A percentile compares a stretch with the other conserved stretches of the same genome.
These are phyloP conservation scores for Centella asiatica DNA, from an alignment of 129 eudicot species.

Conservation along the genomic window DNA sequence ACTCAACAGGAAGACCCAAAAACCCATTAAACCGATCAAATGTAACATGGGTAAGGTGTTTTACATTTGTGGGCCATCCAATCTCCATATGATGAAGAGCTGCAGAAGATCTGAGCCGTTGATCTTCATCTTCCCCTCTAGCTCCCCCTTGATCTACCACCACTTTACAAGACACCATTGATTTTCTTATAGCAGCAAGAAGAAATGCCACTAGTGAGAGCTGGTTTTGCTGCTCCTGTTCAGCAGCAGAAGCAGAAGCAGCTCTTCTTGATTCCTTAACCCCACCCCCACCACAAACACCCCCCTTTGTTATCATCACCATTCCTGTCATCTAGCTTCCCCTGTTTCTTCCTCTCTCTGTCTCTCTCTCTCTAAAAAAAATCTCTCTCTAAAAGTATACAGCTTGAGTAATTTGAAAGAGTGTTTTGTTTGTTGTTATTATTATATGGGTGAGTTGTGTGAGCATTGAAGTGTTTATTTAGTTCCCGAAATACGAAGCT, in stretches of 20 bases:
- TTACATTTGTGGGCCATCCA: slow-evolving; percentile 91
- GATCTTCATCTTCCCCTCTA: slow-evolving; percentile 18
- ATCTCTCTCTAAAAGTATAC: slow-evolving; percentile 9
- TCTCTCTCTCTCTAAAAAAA: slow-evolving; percentile 17
- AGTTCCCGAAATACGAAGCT: slow-evolving; percentile 20
- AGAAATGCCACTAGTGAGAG: slow-evolving; percentile 55
- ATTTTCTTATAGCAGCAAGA: slow-evolving; percentile 63
- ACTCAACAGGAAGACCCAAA: slow-evolving; percentile 80
- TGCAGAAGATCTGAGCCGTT: slow-evolving; percentile 6
- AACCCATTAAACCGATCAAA: slow-evolving; percentile 88
- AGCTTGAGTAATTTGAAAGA: slow-evolving; percentile 24
- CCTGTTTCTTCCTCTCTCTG: slow-evolving; percentile 21
- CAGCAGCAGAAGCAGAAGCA: slow-evolving; percentile 19
- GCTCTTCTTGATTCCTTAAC: slow-evolving; percentile 19
- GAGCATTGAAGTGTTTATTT: slow-evolving; percentile 17
- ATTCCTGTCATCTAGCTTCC: slow-evolving; percentile 45
- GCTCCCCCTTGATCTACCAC: slow-evolving; percentile 29
- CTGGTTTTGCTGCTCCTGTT: slow-evolving; percentile 41
- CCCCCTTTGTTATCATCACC: slow-evolving; percentile 60
- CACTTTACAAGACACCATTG: slow-evolving; percentile 78
- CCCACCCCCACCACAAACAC: slow-evolving; percentile 48
- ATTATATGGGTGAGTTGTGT: slow-evolving; percentile 1
- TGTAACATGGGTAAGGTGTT: slow-evolving; percentile 83
- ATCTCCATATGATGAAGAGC: slow-evolving; percentile 66
- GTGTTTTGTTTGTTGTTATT: slow-evolving; percentile 25